Evolutionary conservation across 2,329 filamentous ascomycete species (phyloP).

Genomic region (Aureobasidium leucospermi): DNA sequence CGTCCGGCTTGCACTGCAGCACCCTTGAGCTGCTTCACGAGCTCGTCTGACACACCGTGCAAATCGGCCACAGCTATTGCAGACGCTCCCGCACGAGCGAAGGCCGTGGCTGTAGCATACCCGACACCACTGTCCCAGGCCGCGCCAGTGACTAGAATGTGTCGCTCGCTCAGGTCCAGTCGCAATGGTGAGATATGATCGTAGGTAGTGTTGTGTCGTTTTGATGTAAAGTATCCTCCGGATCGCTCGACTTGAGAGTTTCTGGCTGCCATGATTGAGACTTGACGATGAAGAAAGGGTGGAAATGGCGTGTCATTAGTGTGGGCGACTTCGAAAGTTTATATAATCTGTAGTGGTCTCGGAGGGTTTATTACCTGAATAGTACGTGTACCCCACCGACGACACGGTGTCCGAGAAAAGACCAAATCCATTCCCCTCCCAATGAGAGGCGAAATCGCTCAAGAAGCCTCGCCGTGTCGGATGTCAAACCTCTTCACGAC

Average conservation of each 20-base stretch:
- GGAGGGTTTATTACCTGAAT: no score
- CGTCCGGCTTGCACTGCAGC: constrained; percentile 31
- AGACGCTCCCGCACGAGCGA: constrained; percentile 46
- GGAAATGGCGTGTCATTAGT: no score
- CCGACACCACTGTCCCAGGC: constrained; percentile 32
- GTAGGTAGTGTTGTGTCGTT: constrained; percentile 39
- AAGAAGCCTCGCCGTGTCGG: no score
- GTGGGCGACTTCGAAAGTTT: no score
- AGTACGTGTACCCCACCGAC: no score
- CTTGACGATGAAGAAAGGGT: no score
- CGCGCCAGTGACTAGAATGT: constrained; percentile 46
- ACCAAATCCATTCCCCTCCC: no score
- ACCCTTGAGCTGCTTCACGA: constrained; percentile 29
- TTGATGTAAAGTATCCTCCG: constrained; percentile 20
- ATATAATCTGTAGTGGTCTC: no score
- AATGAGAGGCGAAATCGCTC: no score
- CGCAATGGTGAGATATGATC: constrained; percentile 40
- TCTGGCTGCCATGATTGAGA: background rate
- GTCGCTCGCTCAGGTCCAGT: constrained; percentile 33
- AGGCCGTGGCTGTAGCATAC: constrained; percentile 45
- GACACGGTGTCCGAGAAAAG: no score
- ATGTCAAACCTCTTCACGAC: no score
- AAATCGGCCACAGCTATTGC: constrained; percentile 47
- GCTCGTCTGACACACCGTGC: constrained; percentile 38
- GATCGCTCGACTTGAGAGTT: background rate